Evolutionary conservation across 768 basidiomycete genomes (phyloP).

Genomic region (Boletus rex-veris): DNA sequence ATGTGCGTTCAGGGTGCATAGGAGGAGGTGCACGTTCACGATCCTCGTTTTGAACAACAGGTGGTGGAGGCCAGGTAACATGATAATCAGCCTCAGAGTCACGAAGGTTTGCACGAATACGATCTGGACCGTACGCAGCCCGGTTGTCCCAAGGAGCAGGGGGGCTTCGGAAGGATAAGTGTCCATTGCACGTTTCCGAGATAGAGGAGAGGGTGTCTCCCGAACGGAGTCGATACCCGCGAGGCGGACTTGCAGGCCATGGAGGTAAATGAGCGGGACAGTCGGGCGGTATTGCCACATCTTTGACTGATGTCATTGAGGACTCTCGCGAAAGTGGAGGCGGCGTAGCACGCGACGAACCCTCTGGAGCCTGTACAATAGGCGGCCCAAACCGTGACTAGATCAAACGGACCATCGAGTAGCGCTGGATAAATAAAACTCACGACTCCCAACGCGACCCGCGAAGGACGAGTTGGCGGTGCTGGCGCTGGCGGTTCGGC

Average conservation of each 20-base stretch:
- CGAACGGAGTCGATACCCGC: constrained; percentile 1
- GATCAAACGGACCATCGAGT: too few relatives aligned
- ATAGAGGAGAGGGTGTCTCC: constrained; percentile 10
- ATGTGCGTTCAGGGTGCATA: constrained; percentile 32
- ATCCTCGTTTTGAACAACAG: constrained; percentile 3
- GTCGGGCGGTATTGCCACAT: not conserved
- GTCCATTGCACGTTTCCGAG: constrained; percentile 10
- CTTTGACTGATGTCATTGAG: constrained; percentile 19
- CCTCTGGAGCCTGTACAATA: constrained; percentile 13
- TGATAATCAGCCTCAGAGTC: constrained; percentile 6
- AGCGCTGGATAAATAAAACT: constrained; percentile 4
- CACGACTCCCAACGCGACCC: constrained; percentile 16
- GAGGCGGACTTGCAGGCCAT: constrained; percentile 19
- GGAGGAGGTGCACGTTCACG: constrained; percentile 10
- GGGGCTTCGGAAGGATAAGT: constrained; percentile 4
- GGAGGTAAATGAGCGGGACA: constrained; percentile 22
- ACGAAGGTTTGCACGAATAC: constrained; percentile 7
- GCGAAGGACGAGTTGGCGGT: constrained; percentile 9
- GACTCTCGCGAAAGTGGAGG: constrained; percentile 32
- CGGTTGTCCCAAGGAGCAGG: constrained; percentile 9
- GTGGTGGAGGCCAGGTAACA: not conserved
- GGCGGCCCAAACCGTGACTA: too few relatives aligned
- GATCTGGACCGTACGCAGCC: constrained; percentile 4
- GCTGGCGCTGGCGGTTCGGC: constrained; percentile 5
- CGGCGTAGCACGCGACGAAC: constrained; percentile 20